Base-by-base conservation (phyloP, 2,329 filamentous ascomycete genomes). In the Fusarium torulosum region DNA sequence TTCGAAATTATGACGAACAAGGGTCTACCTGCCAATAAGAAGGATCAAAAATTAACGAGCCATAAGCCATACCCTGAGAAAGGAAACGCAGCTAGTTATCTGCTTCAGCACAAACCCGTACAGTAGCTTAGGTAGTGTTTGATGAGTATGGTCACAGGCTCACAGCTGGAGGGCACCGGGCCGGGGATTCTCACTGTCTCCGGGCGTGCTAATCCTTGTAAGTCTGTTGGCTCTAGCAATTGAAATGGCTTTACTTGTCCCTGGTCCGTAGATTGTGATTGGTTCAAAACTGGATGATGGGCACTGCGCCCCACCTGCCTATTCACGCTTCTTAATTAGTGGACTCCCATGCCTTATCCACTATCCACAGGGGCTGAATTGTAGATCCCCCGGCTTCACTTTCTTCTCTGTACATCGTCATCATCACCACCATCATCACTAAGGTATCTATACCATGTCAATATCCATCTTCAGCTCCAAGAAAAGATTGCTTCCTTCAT, bases 181-280 rank as follows among this genome's bases (percentile, higher is more conserved):
- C 35, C 35, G 35, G 35, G 17, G 11, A 37, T n/a, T 7, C 15
- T n/a, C 35, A 37, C 35, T 37, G 33, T n/a, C 31, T 17, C 25
- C 29, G 59, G 60, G 59, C 60, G 33, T 33, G 23, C 7, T 29
- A 43, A 63, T 63, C 44, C 60, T 41, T 63, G 59, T 63, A 63
- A 63, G 40, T 45, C 52, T 63, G 60, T 63, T 63, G 52, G 60
- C 35, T 63, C 44, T 63, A 63, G 52, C 35, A 40, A 20, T 23
- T 2, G 13, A 21, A 21, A 20, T 44, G 44, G 21, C 3, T 20
- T 44, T 13, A 10, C 17, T 29, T 29, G 9, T 6, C 8, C 15
- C 20, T 47, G 55, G 50, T 14, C 17, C 0, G 13, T 10, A 8
- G 11, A 7, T 20, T 3, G 5, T 21, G 17, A 55, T 55, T 55